These are phyloP conservation scores for Phytophthora pisi DNA, from an alignment of 352 stramenopile species.

Conservation along the genomic window DNA sequence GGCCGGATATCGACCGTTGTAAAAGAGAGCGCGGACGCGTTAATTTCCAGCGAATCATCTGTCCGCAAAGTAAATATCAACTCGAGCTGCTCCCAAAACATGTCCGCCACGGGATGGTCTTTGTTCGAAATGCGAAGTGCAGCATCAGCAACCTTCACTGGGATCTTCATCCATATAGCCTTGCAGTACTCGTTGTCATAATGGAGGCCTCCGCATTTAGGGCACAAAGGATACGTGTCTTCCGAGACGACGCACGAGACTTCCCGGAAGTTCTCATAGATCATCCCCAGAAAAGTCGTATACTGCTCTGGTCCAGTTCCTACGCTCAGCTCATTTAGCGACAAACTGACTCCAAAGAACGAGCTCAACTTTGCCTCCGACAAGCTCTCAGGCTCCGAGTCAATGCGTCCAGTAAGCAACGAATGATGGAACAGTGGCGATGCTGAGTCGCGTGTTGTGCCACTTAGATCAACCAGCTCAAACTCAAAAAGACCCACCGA, in stretches of 20 bases:
- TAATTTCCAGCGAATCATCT: slow-evolving; percentile 82
- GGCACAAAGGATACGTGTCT: slow-evolving; percentile 80
- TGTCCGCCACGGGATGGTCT: slow-evolving; percentile 62
- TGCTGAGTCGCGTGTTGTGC: slow-evolving; percentile 56
- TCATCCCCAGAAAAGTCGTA: slow-evolving; percentile 71
- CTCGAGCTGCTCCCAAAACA: slow-evolving; percentile 86
- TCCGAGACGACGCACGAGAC: slow-evolving; percentile 74
- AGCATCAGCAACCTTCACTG: slow-evolving; percentile 76
- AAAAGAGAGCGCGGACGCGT: slow-evolving; percentile 60
- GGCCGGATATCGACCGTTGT: slow-evolving; percentile 69
- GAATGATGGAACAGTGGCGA: slow-evolving; percentile 82
- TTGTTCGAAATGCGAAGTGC: slow-evolving; percentile 70
- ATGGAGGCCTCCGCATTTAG: slow-evolving; percentile 69
- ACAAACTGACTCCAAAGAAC: slow-evolving; percentile 69
- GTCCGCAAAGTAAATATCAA: slow-evolving; percentile 79
- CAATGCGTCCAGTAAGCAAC: slow-evolving; percentile 76
- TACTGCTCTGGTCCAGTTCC: slow-evolving; percentile 70
- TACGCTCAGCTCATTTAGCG: slow-evolving; percentile 82
- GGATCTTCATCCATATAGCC: slow-evolving; percentile 83
- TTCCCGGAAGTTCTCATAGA: slow-evolving; percentile 90
- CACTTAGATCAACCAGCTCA: slow-evolving; percentile 83
- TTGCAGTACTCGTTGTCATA: slow-evolving; percentile 63
- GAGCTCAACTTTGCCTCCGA: slow-evolving; percentile 66
- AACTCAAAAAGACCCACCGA: slow-evolving; percentile 81
- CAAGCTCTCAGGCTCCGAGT: slow-evolving; percentile 73